Evolutionary conservation across 2,329 filamentous ascomycete genomes (phyloP), one percentile per base, ranked within the genome.

Genomic region (Elsinoe ampelina): DNA sequence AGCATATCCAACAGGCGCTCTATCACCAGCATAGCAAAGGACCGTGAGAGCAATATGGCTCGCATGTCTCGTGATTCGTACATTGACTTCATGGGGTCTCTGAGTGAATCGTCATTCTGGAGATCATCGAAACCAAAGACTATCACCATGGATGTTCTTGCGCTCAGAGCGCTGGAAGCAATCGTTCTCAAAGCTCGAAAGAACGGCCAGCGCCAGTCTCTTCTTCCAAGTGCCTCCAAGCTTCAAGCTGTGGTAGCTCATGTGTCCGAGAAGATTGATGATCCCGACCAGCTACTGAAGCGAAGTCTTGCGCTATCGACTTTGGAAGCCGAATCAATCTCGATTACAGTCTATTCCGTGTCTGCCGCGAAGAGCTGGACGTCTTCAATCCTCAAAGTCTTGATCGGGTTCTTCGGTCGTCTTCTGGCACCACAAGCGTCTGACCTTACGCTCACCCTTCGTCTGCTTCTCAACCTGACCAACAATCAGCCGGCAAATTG

Each of bases 401-500:
- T 71, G 20, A 67, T 70, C 51, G 61, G 64, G 1, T 63, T 68
- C 2, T 66, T 67, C 2, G 63, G 62, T 11, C 59, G 61, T 5
- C 55, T 65, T n/a, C 45, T 61, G 3, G 43, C 59, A 52, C 48
- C 30, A 5, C 34, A 26, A 36, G 48, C n/a, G 13, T 17, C 32
- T 13, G 34, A 52, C n/a, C 32, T 52, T 3, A 56, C 54, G 68
- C 69, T 82, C 15, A 72, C 82, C 26, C 73, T 92, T 47, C 83
- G 87, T 57, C 77, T 96, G 3, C 84, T 88, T 35, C 79, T 95
- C 61, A 95, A 95, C 64, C 78, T 91, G 51, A 93, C 90, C 7
- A 95, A 95, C 72, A 88, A 89, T 63, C 87, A 87, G 60, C 72
- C 80, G 0, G 74, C 76, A 12, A 83, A 88, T 11, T 89, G 87